Conservation (phyloP, 192 early-diverging fungal genomes). For the Coemansia sp. region DNA sequence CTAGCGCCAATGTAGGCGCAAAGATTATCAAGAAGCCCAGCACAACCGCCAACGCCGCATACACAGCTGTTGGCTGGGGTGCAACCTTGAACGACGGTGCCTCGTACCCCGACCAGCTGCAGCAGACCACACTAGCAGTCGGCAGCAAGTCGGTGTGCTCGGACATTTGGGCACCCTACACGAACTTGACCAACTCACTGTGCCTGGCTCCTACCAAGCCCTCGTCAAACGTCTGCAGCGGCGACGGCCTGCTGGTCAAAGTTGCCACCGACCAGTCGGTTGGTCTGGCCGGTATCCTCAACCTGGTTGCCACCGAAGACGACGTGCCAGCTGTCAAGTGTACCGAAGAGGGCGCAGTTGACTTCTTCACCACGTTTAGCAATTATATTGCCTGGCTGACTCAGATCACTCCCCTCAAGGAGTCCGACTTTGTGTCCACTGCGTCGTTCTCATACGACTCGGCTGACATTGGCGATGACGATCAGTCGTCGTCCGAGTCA, state of each 20-base stretch:
- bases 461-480: neutral
- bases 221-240: constrained; percentile 41
- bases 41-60: constrained; percentile 13
- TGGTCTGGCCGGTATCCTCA: constrained; percentile 47
- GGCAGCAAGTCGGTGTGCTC: constrained; percentile 37
- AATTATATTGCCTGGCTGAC: constrained; percentile 54
- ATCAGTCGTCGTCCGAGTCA: constrained; percentile 10
- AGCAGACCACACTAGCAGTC: constrained; percentile 32
- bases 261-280: constrained; percentile 22
- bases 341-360: constrained; percentile 17
- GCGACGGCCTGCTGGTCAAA: constrained; percentile 44
- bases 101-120: constrained; percentile 10
- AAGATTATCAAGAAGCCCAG: constrained; percentile 41
- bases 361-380: constrained; percentile 50
- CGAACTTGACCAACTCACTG: constrained; percentile 49
- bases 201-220: constrained; percentile 35
- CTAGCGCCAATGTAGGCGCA: constrained; percentile 4
- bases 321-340: constrained; percentile 33
- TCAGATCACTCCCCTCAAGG: constrained; percentile 39
- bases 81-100: neutral
- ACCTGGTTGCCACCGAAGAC: constrained; percentile 37
- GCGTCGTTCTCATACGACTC: constrained; percentile 27
- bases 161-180: constrained; percentile 41
- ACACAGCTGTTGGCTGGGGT: constrained; percentile 37
- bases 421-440: constrained; percentile 37